Conservation (phyloP, 306 rosid genomes). For the Dalbergia cultrata region DNA sequence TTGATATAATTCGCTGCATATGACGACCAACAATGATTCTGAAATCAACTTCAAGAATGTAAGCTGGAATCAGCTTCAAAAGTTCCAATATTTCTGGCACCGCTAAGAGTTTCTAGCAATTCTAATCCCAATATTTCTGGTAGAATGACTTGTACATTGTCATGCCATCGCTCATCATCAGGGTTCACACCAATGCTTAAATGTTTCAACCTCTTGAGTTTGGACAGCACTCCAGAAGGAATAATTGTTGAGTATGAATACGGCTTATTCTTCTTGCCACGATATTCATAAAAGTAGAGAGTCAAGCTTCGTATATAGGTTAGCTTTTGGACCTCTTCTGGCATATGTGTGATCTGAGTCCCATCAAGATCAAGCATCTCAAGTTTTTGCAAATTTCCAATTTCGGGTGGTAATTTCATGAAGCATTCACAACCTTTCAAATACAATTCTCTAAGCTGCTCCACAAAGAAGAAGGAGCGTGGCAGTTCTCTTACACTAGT, state of each 20-base stretch:
- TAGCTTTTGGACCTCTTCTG: conserved; percentile 1
- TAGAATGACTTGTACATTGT: background rate
- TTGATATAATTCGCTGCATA: conserved; percentile 32
- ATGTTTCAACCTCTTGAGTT: background rate
- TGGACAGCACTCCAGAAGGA: conserved; percentile 32
- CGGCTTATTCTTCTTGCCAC: background rate
- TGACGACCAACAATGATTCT: conserved; percentile 38
- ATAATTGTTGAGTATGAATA: conserved; percentile 16
- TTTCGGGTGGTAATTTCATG: background rate
- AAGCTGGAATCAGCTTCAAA: background rate
- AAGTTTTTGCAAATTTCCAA: conserved; percentile 34
- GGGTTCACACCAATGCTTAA: conserved; percentile 41
- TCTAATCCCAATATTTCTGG: conserved; percentile 20
- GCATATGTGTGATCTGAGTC: conserved; percentile 34
- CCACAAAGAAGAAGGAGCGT: conserved; percentile 21
- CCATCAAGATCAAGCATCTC: conserved; percentile 43
- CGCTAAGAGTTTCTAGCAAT: background rate
- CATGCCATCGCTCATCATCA: conserved; percentile 39
- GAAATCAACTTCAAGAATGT: conserved; percentile 7
- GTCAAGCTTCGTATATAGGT: conserved; percentile 18
- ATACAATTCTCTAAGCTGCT: conserved; percentile 13
- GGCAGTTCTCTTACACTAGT: conserved; percentile 36
- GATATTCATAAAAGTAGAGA: conserved; percentile 30
- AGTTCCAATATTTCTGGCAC: too few species aligned
- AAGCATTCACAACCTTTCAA: conserved; percentile 34